These are phyloP conservation scores for Neopestalotiopsis sp. DNA, from an alignment of 2,329 filamentous ascomycete species.

Conservation along the genomic window DNA sequence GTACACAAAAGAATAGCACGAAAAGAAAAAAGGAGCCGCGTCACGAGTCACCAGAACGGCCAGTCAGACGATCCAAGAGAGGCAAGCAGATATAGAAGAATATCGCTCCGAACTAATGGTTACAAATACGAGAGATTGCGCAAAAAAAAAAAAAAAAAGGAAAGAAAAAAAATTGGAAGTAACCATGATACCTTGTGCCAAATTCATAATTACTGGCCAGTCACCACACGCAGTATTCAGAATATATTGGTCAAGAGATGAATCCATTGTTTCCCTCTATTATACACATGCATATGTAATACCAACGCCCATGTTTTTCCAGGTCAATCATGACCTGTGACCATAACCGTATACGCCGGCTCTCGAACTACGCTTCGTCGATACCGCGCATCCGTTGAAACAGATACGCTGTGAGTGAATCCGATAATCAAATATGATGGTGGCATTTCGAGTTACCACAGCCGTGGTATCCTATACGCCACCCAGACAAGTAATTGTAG, in stretches of 20 bases:
- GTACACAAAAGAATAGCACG: background rate
- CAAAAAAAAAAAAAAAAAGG: too few species aligned
- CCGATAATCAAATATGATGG: background rate
- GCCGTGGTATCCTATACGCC: background rate
- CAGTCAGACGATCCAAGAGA: background rate
- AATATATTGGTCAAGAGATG: background rate
- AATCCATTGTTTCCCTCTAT: background rate
- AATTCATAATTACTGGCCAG: background rate
- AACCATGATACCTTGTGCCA: too few species aligned
- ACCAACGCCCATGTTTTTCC: background rate
- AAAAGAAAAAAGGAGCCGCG: background rate
- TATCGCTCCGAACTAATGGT: too few species aligned
- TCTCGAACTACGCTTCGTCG: background rate
- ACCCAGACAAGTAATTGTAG: background rate
- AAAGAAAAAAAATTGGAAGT: too few species aligned
- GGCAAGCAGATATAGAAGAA: background rate
- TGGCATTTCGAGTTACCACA: background rate
- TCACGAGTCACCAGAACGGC: background rate
- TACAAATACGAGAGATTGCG: too few species aligned
- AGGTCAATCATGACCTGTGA: background rate
- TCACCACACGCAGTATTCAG: background rate
- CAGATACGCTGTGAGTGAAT: background rate
- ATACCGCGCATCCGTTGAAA: background rate
- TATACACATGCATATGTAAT: background rate
- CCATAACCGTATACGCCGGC: background rate